Percentiles rank a stretch among this genome's conserved stretches.
Evolutionary conservation across 352 stramenopile genomes (phyloP).

Genomic region (Phytophthora sp.): DNA sequence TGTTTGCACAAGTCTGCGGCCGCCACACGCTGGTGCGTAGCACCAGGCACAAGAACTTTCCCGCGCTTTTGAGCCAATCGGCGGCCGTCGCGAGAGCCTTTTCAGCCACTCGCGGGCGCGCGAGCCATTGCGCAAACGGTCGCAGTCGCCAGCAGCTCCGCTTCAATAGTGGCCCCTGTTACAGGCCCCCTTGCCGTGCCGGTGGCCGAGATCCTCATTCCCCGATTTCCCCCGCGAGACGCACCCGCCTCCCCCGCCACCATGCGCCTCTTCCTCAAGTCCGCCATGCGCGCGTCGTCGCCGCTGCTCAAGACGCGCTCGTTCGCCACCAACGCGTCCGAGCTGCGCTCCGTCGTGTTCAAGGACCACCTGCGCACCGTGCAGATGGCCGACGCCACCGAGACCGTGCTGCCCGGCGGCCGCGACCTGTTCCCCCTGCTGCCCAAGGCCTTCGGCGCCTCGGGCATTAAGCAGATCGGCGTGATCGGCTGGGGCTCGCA

Average conservation of each 20-base stretch:
- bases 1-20: constrained; percentile 16
- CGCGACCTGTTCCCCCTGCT: constrained; percentile 96
- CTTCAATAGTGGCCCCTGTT: not conserved
- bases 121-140: not conserved
- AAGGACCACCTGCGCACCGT: constrained; percentile 79
- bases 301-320: constrained; percentile 49
- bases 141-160: not conserved
- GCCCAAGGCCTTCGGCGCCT: constrained; percentile 95
- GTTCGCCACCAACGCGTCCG: constrained; percentile 71
- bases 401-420: constrained; percentile 80
- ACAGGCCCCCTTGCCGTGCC: too few relatives aligned
- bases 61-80: too few relatives aligned
- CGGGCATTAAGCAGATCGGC: constrained; percentile 97
- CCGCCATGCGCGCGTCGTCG: constrained; percentile 51
- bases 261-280: constrained; percentile 76
- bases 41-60: constrained; percentile 17
- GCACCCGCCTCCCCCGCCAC: constrained; percentile 1
- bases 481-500: constrained; percentile 99
- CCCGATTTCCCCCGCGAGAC: constrained; percentile 26
- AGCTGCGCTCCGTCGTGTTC: constrained; percentile 74
- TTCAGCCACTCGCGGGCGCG: too few relatives aligned
- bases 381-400: constrained; percentile 73
- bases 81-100: too few relatives aligned
- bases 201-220: constrained; percentile 34
- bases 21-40: not conserved